Evolutionary conservation across 2,329 filamentous ascomycete species (phyloP).

Genomic region (Tolypocladium inflatum): DNA sequence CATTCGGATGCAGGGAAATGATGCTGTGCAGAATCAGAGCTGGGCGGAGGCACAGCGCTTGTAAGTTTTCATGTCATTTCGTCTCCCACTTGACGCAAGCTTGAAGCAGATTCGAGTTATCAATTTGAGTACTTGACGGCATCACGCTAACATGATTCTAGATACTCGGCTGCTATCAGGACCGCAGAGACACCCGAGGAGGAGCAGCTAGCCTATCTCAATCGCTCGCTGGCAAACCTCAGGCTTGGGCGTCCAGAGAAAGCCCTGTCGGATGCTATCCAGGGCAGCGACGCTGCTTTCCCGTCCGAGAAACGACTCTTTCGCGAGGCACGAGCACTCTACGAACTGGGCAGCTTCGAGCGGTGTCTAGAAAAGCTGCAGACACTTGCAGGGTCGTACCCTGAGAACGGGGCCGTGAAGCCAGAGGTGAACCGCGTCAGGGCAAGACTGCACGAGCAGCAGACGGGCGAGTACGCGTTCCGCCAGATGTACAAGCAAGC

Average conservation of each 20-base stretch:
- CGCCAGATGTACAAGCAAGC: too few species aligned
- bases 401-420: conserved; percentile 20
- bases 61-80: conserved; percentile 13
- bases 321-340: conserved; percentile 34
- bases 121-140: too few species aligned
- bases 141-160: too few species aligned
- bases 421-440: conserved; percentile 18
- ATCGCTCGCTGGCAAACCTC: conserved; percentile 25
- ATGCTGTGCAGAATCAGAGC: conserved; percentile 11
- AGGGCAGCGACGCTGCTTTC: conserved; percentile 3
- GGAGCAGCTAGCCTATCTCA: conserved; percentile 19
- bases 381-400: conserved; percentile 20
- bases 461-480: conserved; percentile 29
- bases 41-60: conserved; percentile 20
- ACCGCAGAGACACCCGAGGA: conserved; percentile 24
- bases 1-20: conserved; percentile 23
- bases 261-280: conserved; percentile 19
- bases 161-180: conserved; percentile 16
- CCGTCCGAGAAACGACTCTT: conserved; percentile 33
- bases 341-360: conserved; percentile 27
- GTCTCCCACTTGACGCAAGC: neutral
- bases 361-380: conserved; percentile 24
- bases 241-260: conserved; percentile 15
- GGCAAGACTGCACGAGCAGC: conserved; percentile 25
- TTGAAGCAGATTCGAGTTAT: too few species aligned